phyloP scores from a whole-genome alignment of 306 rosid genomes.

The Gastrolobium villosum region DNA sequence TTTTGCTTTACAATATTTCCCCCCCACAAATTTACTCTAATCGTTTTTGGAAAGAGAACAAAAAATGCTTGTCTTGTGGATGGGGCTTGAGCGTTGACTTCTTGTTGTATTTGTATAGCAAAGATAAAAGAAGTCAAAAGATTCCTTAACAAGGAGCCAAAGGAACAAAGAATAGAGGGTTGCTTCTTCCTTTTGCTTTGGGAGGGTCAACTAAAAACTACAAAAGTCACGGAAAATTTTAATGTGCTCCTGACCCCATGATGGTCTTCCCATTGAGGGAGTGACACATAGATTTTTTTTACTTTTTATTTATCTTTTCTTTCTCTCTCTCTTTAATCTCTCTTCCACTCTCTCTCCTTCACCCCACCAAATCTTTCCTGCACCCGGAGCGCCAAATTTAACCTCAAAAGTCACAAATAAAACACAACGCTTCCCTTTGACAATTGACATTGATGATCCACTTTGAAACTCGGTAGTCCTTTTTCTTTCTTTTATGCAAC shows the following conservation, averaged over 20 bases:
- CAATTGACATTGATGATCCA: too few species aligned
- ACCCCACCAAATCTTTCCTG: too few species aligned
- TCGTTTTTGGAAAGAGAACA: neutral
- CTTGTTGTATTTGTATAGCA: neutral
- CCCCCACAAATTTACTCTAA: slow-evolving; percentile 43
- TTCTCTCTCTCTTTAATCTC: too few species aligned
- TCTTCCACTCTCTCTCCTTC: too few species aligned
- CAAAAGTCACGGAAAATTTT: slow-evolving; percentile 41
- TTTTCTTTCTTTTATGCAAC: slow-evolving; percentile 68
- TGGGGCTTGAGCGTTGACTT: slow-evolving; percentile 76
- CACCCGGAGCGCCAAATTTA: too few species aligned
- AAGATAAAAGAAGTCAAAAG: slow-evolving; percentile 59
- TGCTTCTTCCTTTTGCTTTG: slow-evolving; percentile 50
- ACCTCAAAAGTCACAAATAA: too few species aligned
- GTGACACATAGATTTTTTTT: too few species aligned
- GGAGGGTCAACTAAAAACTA: slow-evolving; percentile 56
- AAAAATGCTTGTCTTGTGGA: slow-evolving; percentile 59
- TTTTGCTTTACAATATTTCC: slow-evolving; percentile 47
- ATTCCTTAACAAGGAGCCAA: slow-evolving; percentile 87
- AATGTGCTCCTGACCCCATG: too few species aligned
- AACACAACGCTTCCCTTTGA: too few species aligned
- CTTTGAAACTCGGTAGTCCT: slow-evolving; percentile 53
- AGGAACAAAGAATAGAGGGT: slow-evolving; percentile 34
- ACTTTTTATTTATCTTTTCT: too few species aligned
- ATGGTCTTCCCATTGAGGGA: too few species aligned